Evolutionary conservation across 2,329 filamentous ascomycete species (phyloP).

Genomic region (Penicillium sp.): DNA sequence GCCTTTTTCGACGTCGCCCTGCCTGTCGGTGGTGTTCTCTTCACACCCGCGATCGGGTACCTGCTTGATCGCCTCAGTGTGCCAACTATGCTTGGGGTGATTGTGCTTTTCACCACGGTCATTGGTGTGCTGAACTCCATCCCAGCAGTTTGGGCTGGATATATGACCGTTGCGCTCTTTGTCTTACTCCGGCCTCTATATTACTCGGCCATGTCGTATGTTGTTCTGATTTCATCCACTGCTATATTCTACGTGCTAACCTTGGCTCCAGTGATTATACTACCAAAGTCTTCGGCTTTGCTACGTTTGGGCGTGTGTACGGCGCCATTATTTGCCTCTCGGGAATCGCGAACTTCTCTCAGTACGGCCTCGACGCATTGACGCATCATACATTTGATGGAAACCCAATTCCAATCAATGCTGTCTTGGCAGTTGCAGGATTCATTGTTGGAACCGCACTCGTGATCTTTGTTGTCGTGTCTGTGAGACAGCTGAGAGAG

Average conservation of each 20-base stretch:
- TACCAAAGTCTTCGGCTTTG: constrained; percentile 89
- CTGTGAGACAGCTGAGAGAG: constrained; percentile 17
- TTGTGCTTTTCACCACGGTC: constrained; percentile 68
- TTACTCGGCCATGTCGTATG: constrained; percentile 78
- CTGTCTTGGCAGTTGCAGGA: constrained; percentile 62
- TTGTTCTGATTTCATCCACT: constrained; percentile 3
- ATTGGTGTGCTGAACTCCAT: constrained; percentile 77
- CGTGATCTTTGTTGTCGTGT: constrained; percentile 60
- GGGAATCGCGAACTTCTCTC: constrained; percentile 78
- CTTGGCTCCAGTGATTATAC: constrained; percentile 64
- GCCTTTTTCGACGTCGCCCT: constrained; percentile 80
- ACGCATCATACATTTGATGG: constrained; percentile 69
- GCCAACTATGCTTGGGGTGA: constrained; percentile 63
- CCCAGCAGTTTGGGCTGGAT: constrained; percentile 61
- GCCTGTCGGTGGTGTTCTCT: constrained; percentile 74
- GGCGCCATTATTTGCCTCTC: constrained; percentile 84
- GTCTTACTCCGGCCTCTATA: constrained; percentile 85
- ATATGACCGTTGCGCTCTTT: constrained; percentile 77
- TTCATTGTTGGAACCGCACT: constrained; percentile 64
- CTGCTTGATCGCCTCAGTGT: constrained; percentile 77
- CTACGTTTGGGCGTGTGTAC: constrained; percentile 88
- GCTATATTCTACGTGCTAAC: background rate
- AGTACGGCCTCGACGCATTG: constrained; percentile 74
- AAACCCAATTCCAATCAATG: constrained; percentile 75
- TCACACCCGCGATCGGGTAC: constrained; percentile 79